Base-by-base conservation (phyloP, 768 basidiomycete species). In the Pleurotus citrinopileatus region DNA sequence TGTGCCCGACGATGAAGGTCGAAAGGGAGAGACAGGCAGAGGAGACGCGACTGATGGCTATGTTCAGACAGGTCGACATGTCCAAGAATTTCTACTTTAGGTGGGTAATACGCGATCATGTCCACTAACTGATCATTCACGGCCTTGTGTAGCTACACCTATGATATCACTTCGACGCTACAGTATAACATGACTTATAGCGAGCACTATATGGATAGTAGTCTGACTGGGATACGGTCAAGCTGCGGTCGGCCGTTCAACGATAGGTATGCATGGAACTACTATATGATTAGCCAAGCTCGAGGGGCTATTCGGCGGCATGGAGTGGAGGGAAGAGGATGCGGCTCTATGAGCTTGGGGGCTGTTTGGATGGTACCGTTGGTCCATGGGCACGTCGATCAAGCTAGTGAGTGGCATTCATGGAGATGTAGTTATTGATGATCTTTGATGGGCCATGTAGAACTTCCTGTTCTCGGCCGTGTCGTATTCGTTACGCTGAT, bases 61-160 rank as follows among this genome's bases (percentile, higher is more conserved):
- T 91, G 7, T 99, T 98, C 76, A 94, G 94, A 65, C 92, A 95
- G 68, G 94, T 98, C 1, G 96, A 99, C 64, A 84, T 98, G 80
- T 87, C 89, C n/a, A 98, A 98, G 73, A 98, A 98, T 73, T 98
- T 98, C 67, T 99, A 98, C 72, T 98, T 98, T 71, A 94, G 91
- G 92, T 92, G 59, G 29, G 65, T 55, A 25, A 55, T 29, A 51
- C 28, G 1, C 40, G 19, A 17, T 5, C 29, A 34, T 53, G 40
- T 15, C 53, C 37, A 27, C 25, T 17, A 36, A 48, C 62, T 40
- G 56, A 53, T 34, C 59, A n/a, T n/a, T n/a, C n/a, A n/a, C n/a
- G n/a, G 19, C 12, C 2, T 2, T 38, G 3, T 28, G 12, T 58
- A 96, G 94, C 60, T 94, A 98, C 65, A 93, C 95, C 0, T 99